Evolutionary conservation across 768 basidiomycete species (phyloP).

Genomic region (Tylopilus felleus): DNA sequence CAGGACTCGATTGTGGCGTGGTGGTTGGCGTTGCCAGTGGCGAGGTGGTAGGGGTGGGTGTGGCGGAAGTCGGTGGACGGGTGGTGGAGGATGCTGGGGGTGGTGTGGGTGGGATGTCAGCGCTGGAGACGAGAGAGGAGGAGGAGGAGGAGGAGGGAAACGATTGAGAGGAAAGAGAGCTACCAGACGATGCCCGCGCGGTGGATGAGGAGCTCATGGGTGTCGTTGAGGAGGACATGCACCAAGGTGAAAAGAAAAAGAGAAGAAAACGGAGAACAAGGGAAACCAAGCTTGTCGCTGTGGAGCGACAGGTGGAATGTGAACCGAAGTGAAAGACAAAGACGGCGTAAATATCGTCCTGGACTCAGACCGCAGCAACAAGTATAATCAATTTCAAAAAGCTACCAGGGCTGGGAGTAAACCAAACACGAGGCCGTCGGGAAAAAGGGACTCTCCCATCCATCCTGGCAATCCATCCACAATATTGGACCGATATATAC

Average conservation of each 20-base stretch:
- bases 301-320: not conserved
- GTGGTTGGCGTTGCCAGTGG: conserved; percentile 3
- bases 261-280: not conserved
- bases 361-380: not conserved
- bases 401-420: not conserved
- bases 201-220: not conserved
- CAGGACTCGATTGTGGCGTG: not conserved
- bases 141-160: not conserved
- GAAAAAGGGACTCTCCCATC: not conserved
- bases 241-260: not conserved
- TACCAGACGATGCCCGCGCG: conserved; percentile 14
- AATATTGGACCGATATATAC: not conserved
- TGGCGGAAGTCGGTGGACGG: not conserved
- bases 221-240: conserved; percentile 19
- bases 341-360: not conserved
- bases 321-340: not conserved
- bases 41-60: conserved; percentile 3
- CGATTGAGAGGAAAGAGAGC: conserved; percentile 12
- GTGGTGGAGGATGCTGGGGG: conserved; percentile 2
- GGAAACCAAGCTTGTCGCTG: not conserved
- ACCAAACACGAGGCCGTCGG: not conserved
- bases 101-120: conserved; percentile 15
- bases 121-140: not conserved
- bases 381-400: not conserved
- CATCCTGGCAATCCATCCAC: not conserved